Percentiles rank a stretch among this genome's conserved stretches.
These are phyloP conservation scores for Stentor roeselii DNA, from an alignment of 73 alveolate species.

Conservation along the genomic window DNA sequence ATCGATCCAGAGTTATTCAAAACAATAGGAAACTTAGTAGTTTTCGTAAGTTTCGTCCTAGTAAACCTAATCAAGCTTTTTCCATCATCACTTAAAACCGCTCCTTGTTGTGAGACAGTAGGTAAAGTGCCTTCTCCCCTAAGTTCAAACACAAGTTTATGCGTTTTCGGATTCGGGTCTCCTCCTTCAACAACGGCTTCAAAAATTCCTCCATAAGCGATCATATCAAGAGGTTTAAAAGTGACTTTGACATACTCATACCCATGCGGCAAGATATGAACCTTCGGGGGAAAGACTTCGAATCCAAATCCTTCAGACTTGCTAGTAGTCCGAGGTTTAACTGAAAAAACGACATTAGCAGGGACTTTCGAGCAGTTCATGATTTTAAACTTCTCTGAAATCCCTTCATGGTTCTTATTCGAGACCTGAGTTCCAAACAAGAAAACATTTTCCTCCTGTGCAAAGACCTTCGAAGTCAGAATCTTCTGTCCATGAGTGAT, in stretches of 20 bases:
- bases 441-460: conserved; percentile 91
- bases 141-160: conserved; percentile 87
- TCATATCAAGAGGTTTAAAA: conserved; percentile 93
- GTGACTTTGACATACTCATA: conserved; percentile 92
- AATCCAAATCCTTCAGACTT: conserved; percentile 98
- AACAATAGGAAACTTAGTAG: conserved; percentile 72
- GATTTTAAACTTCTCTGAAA: conserved; percentile 95
- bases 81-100: conserved; percentile 92
- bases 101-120: conserved; percentile 86
- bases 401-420: conserved; percentile 95
- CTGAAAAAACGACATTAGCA: conserved; percentile 80
- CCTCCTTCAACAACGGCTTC: conserved; percentile 97
- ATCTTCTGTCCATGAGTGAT: conserved; percentile 83
- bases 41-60: conserved; percentile 87
- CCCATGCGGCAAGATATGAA: conserved; percentile 92
- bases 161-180: conserved; percentile 86
- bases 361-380: conserved; percentile 94
- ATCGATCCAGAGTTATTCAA: conserved; percentile 95
- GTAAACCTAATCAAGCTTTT: conserved; percentile 88
- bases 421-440: conserved; percentile 98
- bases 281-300: conserved; percentile 84
- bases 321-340: conserved; percentile 91
- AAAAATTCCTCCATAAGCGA: conserved; percentile 95
- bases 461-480: conserved; percentile 86
- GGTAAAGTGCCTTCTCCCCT: conserved; percentile 99